Evolutionary conservation across 257 asterid genomes (phyloP).

Genomic region (Solanum microdontum): DNA sequence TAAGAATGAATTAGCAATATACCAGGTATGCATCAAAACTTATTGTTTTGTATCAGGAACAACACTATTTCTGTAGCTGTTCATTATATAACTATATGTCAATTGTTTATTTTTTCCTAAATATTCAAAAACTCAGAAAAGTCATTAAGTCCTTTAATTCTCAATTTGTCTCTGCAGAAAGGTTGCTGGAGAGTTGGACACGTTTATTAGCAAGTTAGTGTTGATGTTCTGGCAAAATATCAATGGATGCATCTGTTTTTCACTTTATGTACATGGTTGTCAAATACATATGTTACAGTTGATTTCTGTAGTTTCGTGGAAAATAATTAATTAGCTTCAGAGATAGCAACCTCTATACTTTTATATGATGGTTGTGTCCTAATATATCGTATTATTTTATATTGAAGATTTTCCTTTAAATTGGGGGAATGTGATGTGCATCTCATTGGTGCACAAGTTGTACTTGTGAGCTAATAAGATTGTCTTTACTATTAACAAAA

Average conservation of each 20-base stretch:
- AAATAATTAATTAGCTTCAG: neutral
- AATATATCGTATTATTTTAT: neutral
- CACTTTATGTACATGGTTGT: too few species aligned
- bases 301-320: neutral
- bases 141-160: too few species aligned
- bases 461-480: neutral
- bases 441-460: neutral
- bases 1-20: neutral
- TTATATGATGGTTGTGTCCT: neutral
- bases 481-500: neutral
- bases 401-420: neutral
- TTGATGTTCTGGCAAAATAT: too few species aligned
- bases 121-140: neutral
- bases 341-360: neutral
- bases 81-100: too few species aligned
- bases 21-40: neutral
- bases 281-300: neutral
- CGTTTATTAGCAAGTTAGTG: neutral
- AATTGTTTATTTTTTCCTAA: neutral
- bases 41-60: neutral
- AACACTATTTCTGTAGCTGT: neutral
- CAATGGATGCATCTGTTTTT: neutral
- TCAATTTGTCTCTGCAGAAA: neutral
- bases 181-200: neutral
- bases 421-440: neutral